Evolutionary conservation across 768 basidiomycete genomes (phyloP).

Genomic region (Cystobasidium tubakii): DNA sequence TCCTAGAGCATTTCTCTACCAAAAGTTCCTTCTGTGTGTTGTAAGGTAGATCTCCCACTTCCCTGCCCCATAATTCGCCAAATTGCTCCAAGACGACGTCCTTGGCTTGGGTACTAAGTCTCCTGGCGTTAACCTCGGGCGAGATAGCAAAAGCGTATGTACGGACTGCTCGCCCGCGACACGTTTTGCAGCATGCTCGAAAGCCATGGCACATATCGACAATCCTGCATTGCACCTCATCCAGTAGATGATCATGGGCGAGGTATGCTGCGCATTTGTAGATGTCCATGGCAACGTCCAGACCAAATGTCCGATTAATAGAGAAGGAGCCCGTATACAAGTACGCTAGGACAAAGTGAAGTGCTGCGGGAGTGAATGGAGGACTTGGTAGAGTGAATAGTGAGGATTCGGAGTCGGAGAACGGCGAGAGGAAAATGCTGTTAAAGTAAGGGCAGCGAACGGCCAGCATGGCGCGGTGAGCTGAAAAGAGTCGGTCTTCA

Average conservation of each 20-base stretch:
- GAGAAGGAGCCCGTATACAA: constrained; percentile 90
- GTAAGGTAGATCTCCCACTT: constrained; percentile 66
- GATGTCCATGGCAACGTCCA: constrained; percentile 83
- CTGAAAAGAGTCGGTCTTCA: constrained; percentile 76
- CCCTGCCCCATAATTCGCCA: constrained; percentile 77
- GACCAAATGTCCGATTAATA: constrained; percentile 87
- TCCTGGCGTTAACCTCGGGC: constrained; percentile 69
- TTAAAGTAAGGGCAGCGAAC: constrained; percentile 85
- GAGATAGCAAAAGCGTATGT: constrained; percentile 72
- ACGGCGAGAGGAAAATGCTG: constrained; percentile 63
- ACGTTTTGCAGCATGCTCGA: constrained; percentile 73
- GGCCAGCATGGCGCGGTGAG: constrained; percentile 86
- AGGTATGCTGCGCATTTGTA: constrained; percentile 78
- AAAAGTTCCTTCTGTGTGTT: constrained; percentile 64
- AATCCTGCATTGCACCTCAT: constrained; percentile 75
- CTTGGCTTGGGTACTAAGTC: constrained; percentile 66
- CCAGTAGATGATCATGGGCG: constrained; percentile 62
- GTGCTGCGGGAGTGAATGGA: constrained; percentile 86
- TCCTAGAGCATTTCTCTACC: constrained; percentile 66
- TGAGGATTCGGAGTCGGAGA: constrained; percentile 55
- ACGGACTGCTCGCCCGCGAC: constrained; percentile 69
- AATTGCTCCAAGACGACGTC: constrained; percentile 74
- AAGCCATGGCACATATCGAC: constrained; percentile 87
- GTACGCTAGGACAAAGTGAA: constrained; percentile 85
- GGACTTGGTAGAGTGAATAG: constrained; percentile 75